These are phyloP conservation scores for Macrophomina phaseolina DNA, from an alignment of 2,329 filamentous ascomycete species.

Conservation along the genomic window DNA sequence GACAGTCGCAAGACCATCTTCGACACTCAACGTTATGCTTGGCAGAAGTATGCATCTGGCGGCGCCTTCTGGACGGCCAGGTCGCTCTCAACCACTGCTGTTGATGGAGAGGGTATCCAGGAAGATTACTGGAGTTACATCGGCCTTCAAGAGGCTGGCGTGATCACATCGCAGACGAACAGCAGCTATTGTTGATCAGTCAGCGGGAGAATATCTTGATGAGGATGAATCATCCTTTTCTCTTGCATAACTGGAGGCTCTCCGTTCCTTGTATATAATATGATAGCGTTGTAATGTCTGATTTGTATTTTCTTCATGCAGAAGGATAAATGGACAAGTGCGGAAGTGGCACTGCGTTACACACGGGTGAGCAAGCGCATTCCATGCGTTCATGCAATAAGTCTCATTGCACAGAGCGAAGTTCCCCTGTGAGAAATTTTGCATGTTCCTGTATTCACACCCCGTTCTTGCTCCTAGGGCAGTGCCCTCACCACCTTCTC, in stretches of 20 bases:
- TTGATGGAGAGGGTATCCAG: slow-evolving; percentile 30
- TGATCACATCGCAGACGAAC: slow-evolving; percentile 23
- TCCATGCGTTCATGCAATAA: neutral
- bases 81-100: slow-evolving; percentile 30
- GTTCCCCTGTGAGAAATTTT: neutral
- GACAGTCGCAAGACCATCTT: slow-evolving; percentile 36
- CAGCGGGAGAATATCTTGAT: too few species aligned
- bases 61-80: slow-evolving; percentile 40
- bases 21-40: slow-evolving; percentile 43
- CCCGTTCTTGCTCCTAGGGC: neutral
- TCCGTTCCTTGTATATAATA: too few species aligned
- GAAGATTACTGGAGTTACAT: slow-evolving; percentile 32
- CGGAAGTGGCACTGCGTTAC: too few species aligned
- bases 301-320: too few species aligned
- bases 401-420: neutral
- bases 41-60: slow-evolving; percentile 40
- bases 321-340: too few species aligned
- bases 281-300: too few species aligned
- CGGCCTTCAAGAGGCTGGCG: slow-evolving; percentile 28
- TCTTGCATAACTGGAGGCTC: too few species aligned
- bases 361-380: too few species aligned
- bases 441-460: neutral
- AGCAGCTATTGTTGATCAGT: neutral
- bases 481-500: neutral
- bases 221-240: too few species aligned